Conservation (phyloP, 495 filamentous ascomycete genomes). For the Copromyces sp. region DNA sequence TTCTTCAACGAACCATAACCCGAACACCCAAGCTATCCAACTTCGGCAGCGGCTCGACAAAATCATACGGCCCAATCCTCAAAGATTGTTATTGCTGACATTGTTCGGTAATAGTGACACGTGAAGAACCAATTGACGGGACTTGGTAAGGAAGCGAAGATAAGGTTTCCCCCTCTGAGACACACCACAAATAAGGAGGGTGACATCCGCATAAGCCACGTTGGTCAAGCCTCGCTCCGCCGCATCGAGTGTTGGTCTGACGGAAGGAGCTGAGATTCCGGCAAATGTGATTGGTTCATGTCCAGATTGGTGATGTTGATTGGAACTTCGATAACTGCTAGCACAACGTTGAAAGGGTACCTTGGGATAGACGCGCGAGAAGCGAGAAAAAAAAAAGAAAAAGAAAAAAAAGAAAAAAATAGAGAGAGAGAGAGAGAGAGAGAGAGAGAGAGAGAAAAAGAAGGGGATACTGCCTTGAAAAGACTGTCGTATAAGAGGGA, state of each 20-base stretch:
- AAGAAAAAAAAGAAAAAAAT: no score
- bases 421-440: no score
- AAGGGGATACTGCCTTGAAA: no score
- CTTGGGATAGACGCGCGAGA: no score
- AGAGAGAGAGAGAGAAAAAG: no score
- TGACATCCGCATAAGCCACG: not conserved
- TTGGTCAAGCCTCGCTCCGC: not conserved
- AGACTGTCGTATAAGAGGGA: no score
- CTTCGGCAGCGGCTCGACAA: conserved; percentile 20
- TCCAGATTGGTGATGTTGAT: no score
- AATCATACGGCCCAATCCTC: conserved; percentile 1
- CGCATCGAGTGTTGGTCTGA: not conserved
- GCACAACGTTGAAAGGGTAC: no score
- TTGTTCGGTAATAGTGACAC: not conserved
- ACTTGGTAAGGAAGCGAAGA: not conserved
- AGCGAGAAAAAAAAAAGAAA: no score
- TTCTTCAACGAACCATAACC: conserved; percentile 11
- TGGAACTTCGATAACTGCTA: no score
- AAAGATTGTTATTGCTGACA: not conserved
- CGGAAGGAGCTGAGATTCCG: not conserved
- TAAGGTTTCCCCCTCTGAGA: not conserved
- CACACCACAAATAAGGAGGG: not conserved
- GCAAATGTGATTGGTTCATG: not conserved
- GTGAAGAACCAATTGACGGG: not conserved
- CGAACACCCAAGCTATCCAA: conserved; percentile 24